Evolutionary conservation across 2,329 filamentous ascomycete genomes (phyloP).

Genomic region (Alternaria conjuncta): DNA sequence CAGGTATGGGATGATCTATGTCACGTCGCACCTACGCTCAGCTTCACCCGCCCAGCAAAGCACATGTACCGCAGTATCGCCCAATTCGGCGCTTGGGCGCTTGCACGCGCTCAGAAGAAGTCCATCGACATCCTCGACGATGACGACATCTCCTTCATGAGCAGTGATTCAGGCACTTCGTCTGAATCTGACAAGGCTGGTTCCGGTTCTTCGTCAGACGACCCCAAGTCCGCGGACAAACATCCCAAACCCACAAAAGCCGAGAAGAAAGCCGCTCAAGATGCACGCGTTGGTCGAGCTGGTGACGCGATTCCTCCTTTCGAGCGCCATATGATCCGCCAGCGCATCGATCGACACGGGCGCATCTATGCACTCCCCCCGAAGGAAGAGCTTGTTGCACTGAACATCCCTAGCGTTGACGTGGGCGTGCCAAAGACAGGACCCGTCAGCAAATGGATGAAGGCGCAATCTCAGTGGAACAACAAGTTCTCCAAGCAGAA

Average conservation of each 20-base stretch:
- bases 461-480: conserved; percentile 75
- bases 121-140: conserved; percentile 84
- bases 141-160: conserved; percentile 77
- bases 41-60: conserved; percentile 94
- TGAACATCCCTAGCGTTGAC: conserved; percentile 68
- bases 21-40: conserved; percentile 90
- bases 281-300: conserved; percentile 73
- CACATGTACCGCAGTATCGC: conserved; percentile 93
- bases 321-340: conserved; percentile 87
- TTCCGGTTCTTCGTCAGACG: conserved; percentile 30
- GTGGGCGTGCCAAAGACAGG: conserved; percentile 82
- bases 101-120: conserved; percentile 80
- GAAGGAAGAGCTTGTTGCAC: conserved; percentile 67
- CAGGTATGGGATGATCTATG: conserved; percentile 97
- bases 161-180: conserved; percentile 55
- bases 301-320: conserved; percentile 84
- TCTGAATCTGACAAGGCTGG: conserved; percentile 19
- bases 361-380: conserved; percentile 71
- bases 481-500: conserved; percentile 72
- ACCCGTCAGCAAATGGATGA: conserved; percentile 84
- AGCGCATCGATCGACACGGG: conserved; percentile 81
- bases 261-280: conserved; percentile 15
- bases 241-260: conserved; percentile 22
- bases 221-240: conserved; percentile 24
- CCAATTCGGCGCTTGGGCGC: conserved; percentile 90